Evolutionary conservation across 768 basidiomycete species (phyloP), one percentile per base, ranked within the genome.

Genomic region (Holtermannia corniformis): DNA sequence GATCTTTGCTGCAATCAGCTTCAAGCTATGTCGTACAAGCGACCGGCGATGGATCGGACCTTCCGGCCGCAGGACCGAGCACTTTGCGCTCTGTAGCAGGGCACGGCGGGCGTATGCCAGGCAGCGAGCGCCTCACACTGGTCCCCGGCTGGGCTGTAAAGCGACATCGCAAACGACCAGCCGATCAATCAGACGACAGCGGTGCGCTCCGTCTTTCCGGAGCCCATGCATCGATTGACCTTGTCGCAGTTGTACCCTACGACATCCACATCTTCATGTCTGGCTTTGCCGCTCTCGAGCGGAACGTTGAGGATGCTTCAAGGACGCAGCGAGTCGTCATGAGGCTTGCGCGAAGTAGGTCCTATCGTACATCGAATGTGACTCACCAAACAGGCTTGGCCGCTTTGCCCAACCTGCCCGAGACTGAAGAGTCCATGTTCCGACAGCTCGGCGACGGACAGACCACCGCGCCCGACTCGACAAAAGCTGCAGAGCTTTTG

Each of bases 301-400:
- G 80, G 41, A 75, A 79, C 0, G 76, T 80, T 2, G 82, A 82
- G 49, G 73, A 77, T 42, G 78, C 82, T 1, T 82, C 81, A 51
- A 81, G 87, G 3, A 80, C 86, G 1, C 87, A 90, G 55, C 78
- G 80, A 13, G 81, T 86, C 1, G 85, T 92, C 60, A 76, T 90
- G 37, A 78, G 78, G 12, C 68, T 91, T 27, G 90, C 89, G 10
- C 87, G 83, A 78, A 77, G 88, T 87, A 60, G 26, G 68, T 51
- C 61, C 23, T 16, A 24, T 37, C 40, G 41, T 50, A 25, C 26
- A 51, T 14, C 14, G 57, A 41, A 19, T 32, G 51, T 60, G 41
- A 57, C 44, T 42, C 28, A 32, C 14, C 24, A 28, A 32, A 13
- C 52, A 88, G 87, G 81, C 10, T 87, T 85, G 64, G 87, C 84